Base-by-base conservation (phyloP, 2,329 filamentous ascomycete species). In the Ophiostoma populinum region DNA sequence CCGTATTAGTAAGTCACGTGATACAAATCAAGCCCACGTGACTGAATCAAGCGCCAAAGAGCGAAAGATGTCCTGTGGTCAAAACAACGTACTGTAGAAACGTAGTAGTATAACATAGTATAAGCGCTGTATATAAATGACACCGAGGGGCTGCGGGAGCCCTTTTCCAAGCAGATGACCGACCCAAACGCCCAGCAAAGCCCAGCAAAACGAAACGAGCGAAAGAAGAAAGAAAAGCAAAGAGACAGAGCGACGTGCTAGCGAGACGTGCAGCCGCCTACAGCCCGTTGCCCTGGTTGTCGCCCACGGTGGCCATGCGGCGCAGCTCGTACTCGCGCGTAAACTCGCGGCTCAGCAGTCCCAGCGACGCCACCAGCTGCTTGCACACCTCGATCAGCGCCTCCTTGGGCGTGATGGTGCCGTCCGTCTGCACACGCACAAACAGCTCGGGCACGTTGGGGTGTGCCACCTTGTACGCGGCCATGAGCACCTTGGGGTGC, bases 401-500 rank as follows among this genome's bases (percentile, higher is more conserved):
- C 47, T 93, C 82, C 46, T 86, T 86, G n/a, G 90, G 85, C 1
- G 79, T 80, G 43, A 93, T 68, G 17, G 70, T 70, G 40, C 90
- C 90, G 52, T 95, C 83, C 5, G 90, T 98, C 58, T 93, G 85
- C 40, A 98, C 70, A 38, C 90, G 81, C 40, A 98, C 63, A 42
- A 70, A 58, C 27, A 74, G 55, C 48, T 73, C 67, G 7, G 69
- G 63, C 10, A 74, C 68, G 44, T 74, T 74, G 42, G 69, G 69
- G 39, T 74, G 69, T 33, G 58, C 59, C 37, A 73, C 69, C 58
- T 92, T 92, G 66, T 98, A 98, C 10, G 80, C 90, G 40, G 86
- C 76, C 66, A 95, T 92, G 47, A 79, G 63, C 47, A 98, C 80
- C 52, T 92, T 77, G 13, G 74, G 70, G 49, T 82, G 79, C 54